These are phyloP conservation scores for Hyaloscypha variabilis DNA, from an alignment of 495 filamentous ascomycete species.

Conservation along the genomic window DNA sequence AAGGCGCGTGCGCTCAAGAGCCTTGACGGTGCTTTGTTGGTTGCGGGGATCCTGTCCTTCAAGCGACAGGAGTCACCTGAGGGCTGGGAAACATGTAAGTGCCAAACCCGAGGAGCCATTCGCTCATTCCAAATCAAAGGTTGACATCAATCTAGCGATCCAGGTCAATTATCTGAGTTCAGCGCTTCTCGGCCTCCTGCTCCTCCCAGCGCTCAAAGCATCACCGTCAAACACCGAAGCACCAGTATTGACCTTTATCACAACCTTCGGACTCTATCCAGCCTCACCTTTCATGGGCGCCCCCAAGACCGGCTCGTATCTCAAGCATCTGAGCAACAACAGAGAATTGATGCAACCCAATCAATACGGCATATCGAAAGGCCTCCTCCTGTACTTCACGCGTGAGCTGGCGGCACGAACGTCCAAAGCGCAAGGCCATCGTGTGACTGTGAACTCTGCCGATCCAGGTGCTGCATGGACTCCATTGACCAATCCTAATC, in stretches of 20 bases:
- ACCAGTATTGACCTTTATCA: constrained; percentile 33
- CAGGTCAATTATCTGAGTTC: constrained; percentile 39
- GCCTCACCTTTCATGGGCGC: constrained; percentile 27
- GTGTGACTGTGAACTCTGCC: constrained; percentile 28
- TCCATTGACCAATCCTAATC: not conserved
- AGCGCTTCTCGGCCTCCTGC: constrained; percentile 39
- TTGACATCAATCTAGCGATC: not conserved
- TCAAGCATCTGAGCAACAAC: constrained; percentile 31
- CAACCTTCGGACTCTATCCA: constrained; percentile 31
- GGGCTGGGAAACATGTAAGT: constrained; percentile 32
- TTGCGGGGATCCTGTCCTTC: constrained; percentile 33
- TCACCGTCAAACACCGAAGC: constrained; percentile 28
- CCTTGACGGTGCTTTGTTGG: constrained; percentile 32
- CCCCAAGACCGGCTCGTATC: constrained; percentile 33
- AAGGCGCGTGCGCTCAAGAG: constrained; percentile 21
- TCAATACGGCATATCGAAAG: constrained; percentile 35
- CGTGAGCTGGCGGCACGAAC: constrained; percentile 30
- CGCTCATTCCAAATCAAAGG: not conserved
- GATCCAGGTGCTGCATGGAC: not conserved
- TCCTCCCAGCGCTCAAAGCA: constrained; percentile 41
- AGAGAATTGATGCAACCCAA: constrained; percentile 30
- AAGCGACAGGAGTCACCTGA: constrained; percentile 31
- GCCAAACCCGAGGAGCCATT: not conserved
- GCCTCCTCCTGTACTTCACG: constrained; percentile 31
- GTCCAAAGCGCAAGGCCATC: constrained; percentile 22